phyloP scores from a whole-genome alignment of 2,329 filamentous ascomycete species.

The Escovopsis sp. region DNA sequence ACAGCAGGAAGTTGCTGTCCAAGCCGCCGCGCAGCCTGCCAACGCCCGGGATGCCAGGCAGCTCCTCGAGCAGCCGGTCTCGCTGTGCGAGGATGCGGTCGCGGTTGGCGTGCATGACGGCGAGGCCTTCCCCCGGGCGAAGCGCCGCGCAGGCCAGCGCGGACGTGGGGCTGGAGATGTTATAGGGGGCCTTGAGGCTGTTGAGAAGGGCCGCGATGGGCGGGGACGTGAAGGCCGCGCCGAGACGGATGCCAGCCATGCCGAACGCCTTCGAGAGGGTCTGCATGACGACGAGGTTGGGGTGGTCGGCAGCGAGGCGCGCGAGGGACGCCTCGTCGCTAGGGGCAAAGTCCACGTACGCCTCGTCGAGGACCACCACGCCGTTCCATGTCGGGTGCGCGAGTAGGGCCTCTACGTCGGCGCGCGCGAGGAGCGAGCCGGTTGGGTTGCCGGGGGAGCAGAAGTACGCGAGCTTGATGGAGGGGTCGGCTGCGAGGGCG shows the following conservation, averaged over 20 bases:
- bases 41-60: slow-evolving; percentile 62
- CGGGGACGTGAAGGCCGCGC: slow-evolving; percentile 64
- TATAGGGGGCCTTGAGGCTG: slow-evolving; percentile 90
- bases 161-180: slow-evolving; percentile 78
- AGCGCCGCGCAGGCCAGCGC: slow-evolving; percentile 65
- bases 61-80: slow-evolving; percentile 54
- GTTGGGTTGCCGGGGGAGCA: slow-evolving; percentile 96
- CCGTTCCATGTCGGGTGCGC: slow-evolving; percentile 91
- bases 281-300: slow-evolving; percentile 95
- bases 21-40: slow-evolving; percentile 67
- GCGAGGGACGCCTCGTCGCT: slow-evolving; percentile 61
- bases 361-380: slow-evolving; percentile 83
- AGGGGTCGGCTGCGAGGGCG: slow-evolving; percentile 40
- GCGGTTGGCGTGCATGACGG: slow-evolving; percentile 56
- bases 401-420: slow-evolving; percentile 57
- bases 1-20: slow-evolving; percentile 79
- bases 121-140: slow-evolving; percentile 44
- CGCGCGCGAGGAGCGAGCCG: slow-evolving; percentile 59
- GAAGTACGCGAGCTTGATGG: slow-evolving; percentile 80
- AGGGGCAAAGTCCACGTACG: slow-evolving; percentile 85
- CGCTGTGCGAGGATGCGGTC: slow-evolving; percentile 61
- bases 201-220: slow-evolving; percentile 71
- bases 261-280: slow-evolving; percentile 97
- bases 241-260: slow-evolving; percentile 81
- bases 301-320: slow-evolving; percentile 82